phyloP scores from a whole-genome alignment of 768 basidiomycete species.

The Tulasnella sp. region DNA sequence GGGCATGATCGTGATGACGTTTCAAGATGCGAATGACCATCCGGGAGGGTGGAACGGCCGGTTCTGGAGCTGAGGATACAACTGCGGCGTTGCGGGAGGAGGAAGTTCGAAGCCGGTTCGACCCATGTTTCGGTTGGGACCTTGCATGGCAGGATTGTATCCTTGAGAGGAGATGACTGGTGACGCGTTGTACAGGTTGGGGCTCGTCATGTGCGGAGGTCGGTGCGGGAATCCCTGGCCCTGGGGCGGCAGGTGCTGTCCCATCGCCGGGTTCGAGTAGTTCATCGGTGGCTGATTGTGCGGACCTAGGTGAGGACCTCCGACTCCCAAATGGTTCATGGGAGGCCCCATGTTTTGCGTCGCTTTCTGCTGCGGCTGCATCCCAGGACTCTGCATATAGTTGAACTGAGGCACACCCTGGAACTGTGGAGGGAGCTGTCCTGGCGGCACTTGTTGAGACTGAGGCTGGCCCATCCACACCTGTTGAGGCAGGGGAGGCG shows the following conservation, averaged over 20 bases:
- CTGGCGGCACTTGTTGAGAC: conserved; percentile 11
- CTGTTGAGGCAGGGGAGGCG: conserved; percentile 13
- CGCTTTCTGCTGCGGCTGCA: background rate
- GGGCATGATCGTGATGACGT: background rate
- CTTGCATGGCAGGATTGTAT: background rate
- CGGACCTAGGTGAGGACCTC: background rate
- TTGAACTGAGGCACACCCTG: background rate
- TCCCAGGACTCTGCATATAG: background rate
- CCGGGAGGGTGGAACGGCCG: background rate
- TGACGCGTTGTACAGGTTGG: conserved; percentile 2
- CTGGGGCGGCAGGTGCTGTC: background rate
- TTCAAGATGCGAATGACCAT: conserved; percentile 3
- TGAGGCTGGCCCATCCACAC: conserved; percentile 20
- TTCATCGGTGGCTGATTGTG: background rate
- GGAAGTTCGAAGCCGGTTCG: conserved; percentile 20
- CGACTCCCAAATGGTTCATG: background rate
- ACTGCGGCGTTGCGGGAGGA: conserved; percentile 7
- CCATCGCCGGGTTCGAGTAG: background rate
- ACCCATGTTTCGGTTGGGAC: conserved; percentile 12
- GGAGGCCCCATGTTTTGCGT: background rate
- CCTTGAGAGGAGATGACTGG: background rate
- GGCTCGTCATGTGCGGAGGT: conserved; percentile 20
- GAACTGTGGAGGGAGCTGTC: conserved; percentile 2
- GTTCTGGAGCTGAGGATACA: background rate
- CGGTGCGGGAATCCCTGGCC: background rate